Conservation (phyloP, 2,329 filamentous ascomycete species). For the Aspergillus tanneri region DNA sequence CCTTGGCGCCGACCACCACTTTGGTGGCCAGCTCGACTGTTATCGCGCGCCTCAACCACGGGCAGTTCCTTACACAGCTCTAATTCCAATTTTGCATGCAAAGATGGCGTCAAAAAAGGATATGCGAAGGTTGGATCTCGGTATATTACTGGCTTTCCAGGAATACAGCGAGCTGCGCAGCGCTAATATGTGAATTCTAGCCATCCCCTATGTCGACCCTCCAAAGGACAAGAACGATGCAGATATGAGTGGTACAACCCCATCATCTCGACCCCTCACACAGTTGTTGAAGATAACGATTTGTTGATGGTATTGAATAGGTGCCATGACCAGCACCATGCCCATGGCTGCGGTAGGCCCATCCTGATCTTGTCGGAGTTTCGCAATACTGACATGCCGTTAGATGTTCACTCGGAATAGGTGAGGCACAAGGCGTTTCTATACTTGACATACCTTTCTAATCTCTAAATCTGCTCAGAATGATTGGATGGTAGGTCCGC, state of each 20-base stretch:
- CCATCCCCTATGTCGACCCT: slow-evolving; percentile 84
- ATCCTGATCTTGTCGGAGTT: not conserved
- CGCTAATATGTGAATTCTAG: slow-evolving; percentile 57
- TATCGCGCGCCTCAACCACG: slow-evolving; percentile 4
- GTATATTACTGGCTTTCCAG: no score
- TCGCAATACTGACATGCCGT: slow-evolving; percentile 18
- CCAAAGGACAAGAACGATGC: slow-evolving; percentile 60
- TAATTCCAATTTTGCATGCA: not conserved
- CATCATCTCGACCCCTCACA: not conserved
- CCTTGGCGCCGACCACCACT: slow-evolving; percentile 21
- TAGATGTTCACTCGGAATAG: slow-evolving; percentile 89
- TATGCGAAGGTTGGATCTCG: slow-evolving; percentile 71
- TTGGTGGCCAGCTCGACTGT: slow-evolving; percentile 9
- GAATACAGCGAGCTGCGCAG: no score
- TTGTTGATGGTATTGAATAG: slow-evolving; percentile 36
- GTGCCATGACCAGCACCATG: slow-evolving; percentile 71
- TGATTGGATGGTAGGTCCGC: slow-evolving; percentile 61
- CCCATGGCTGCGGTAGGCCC: slow-evolving; percentile 79
- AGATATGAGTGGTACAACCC: slow-evolving; percentile 66
- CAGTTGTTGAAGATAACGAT: not conserved
- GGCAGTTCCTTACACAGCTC: slow-evolving; percentile 8
- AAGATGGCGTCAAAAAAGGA: slow-evolving; percentile 70
- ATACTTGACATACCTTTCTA: slow-evolving; percentile 15
- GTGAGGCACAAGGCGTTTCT: slow-evolving; percentile 46
- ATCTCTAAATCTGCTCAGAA: slow-evolving; percentile 41